Conservation (phyloP, 2,329 filamentous ascomycete species). For the Apiospora pterosperma region DNA sequence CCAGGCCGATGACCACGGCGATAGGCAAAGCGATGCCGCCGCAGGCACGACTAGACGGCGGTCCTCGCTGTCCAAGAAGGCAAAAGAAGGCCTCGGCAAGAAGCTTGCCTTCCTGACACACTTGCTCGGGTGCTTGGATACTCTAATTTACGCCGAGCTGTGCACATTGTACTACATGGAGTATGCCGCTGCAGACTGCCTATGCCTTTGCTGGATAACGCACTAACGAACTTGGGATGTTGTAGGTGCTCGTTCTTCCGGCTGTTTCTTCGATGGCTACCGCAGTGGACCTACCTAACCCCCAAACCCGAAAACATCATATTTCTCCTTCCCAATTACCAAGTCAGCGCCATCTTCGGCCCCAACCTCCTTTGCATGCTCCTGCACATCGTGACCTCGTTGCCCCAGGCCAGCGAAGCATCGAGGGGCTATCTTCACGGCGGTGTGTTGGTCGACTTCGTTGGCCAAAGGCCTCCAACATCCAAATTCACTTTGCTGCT, state of each 20-base stretch:
- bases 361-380: constrained; percentile 60
- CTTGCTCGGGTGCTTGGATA: constrained; percentile 59
- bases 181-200: constrained; percentile 37
- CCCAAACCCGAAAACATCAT: constrained; percentile 57
- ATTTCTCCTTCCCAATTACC: constrained; percentile 53
- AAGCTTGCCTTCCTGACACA: constrained; percentile 60
- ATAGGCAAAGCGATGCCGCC: background rate
- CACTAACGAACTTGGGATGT: background rate
- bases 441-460: constrained; percentile 64
- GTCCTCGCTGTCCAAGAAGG: constrained; percentile 21
- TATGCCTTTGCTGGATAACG: background rate
- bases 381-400: constrained; percentile 52
- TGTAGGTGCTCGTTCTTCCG: constrained; percentile 62
- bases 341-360: constrained; percentile 55
- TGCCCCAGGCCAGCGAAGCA: constrained; percentile 56
- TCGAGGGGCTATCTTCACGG: constrained; percentile 65
- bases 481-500: constrained; percentile 53
- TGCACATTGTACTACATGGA: constrained; percentile 69
- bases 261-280: constrained; percentile 54
- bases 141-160: constrained; percentile 61
- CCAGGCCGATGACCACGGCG: constrained; percentile 8
- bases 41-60: background rate
- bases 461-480: constrained; percentile 61
- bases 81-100: constrained; percentile 40
- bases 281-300: constrained; percentile 62